These are phyloP conservation scores for Macrocybe gigantea DNA, from an alignment of 768 basidiomycete genomes.

Conservation along the genomic window DNA sequence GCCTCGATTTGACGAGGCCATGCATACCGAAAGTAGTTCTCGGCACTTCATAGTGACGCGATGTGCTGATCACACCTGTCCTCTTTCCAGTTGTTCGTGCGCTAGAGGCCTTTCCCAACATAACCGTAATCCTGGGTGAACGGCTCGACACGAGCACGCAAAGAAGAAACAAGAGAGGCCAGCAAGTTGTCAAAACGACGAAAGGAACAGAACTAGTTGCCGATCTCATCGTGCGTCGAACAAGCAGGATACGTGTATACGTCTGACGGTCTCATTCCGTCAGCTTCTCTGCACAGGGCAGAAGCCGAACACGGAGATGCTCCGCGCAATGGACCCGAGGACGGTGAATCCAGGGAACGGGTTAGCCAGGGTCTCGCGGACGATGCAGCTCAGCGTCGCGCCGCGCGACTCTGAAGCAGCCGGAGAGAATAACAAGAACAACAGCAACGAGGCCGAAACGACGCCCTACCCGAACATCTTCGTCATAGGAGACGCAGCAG, in stretches of 20 bases:
- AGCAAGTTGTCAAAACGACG: constrained; percentile 36
- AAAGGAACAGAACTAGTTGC: constrained; percentile 46
- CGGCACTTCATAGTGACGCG: too few relatives aligned
- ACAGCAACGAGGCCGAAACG: constrained; percentile 1
- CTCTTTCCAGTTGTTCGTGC: constrained; percentile 27
- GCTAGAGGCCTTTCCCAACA: constrained; percentile 30
- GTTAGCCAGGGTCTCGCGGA: constrained; percentile 40
- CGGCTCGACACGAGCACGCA: constrained; percentile 39
- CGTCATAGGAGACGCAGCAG: constrained; percentile 57
- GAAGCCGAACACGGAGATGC: constrained; percentile 45
- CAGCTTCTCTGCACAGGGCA: constrained; percentile 62
- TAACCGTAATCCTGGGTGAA: constrained; percentile 49
- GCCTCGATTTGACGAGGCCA: constrained; percentile 40
- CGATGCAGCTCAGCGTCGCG: constrained; percentile 42
- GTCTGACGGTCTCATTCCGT: not conserved
- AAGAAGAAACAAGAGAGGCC: constrained; percentile 18
- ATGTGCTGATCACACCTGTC: not conserved
- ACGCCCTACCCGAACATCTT: constrained; percentile 51
- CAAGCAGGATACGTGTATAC: not conserved
- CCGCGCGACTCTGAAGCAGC: constrained; percentile 14
- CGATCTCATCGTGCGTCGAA: constrained; percentile 41
- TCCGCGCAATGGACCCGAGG: constrained; percentile 33
- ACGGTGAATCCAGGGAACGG: constrained; percentile 32
- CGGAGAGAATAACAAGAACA: not conserved
- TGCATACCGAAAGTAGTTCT: constrained; percentile 40